A percentile compares a stretch with the other conserved stretches of the same genome.
Evolutionary conservation across 805 yeast species (phyloP).

Genomic region (Pichia heedii): DNA sequence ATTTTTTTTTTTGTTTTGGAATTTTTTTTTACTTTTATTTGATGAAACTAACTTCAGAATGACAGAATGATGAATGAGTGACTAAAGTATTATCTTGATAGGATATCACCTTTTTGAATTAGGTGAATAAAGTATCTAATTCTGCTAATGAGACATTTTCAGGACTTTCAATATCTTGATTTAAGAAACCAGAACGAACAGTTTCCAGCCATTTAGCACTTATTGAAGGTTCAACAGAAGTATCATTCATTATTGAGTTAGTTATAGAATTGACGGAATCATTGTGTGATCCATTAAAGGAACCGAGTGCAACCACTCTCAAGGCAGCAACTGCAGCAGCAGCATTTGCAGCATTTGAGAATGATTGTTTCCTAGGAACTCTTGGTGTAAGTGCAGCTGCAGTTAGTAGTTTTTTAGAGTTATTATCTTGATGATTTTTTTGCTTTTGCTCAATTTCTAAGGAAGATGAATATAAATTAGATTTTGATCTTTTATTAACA

Average conservation of each 20-base stretch:
- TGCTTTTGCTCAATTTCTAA: not conserved
- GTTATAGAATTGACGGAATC: slow-evolving; percentile 30
- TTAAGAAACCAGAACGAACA: slow-evolving; percentile 65
- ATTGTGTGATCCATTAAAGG: slow-evolving; percentile 28
- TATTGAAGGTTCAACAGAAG: slow-evolving; percentile 28
- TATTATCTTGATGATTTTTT: not conserved
- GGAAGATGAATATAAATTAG: slow-evolving; percentile 3
- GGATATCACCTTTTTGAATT: too few species aligned
- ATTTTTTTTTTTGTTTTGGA: not conserved
- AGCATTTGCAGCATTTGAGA: slow-evolving; percentile 50
- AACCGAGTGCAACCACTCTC: slow-evolving; percentile 58
- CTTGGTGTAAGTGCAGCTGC: slow-evolving; percentile 83
- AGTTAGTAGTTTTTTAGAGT: slow-evolving; percentile 31
- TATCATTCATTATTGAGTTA: slow-evolving; percentile 26
- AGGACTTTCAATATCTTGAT: slow-evolving; percentile 71
- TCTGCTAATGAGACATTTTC: slow-evolving; percentile 72
- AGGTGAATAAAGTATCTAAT: slow-evolving; percentile 40
- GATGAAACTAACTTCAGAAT: not conserved
- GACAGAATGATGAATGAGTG: not conserved
- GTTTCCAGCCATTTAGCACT: slow-evolving; percentile 64
- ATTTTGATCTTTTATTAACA: slow-evolving; percentile 40
- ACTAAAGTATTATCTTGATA: not conserved
- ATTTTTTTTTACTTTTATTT: not conserved
- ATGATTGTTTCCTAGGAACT: slow-evolving; percentile 46
- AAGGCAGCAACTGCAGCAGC: slow-evolving; percentile 71